phyloP scores from a whole-genome alignment of 768 basidiomycete species.

The Saitozyma sp. region DNA sequence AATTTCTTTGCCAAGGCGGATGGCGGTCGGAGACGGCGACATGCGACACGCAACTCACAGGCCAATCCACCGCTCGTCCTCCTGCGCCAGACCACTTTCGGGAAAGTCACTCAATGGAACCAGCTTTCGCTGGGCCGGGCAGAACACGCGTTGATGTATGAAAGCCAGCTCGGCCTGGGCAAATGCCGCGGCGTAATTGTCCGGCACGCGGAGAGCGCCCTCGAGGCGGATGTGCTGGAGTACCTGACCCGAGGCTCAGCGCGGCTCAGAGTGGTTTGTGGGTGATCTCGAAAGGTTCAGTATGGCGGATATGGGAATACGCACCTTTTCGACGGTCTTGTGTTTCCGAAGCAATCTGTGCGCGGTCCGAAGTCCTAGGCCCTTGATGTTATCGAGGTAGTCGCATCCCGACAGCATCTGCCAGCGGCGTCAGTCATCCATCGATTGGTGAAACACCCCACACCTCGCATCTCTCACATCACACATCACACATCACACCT shows the following conservation, averaged over 20 bases:
- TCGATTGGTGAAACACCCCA: not conserved
- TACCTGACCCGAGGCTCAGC: constrained; percentile 52
- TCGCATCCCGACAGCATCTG: constrained; percentile 54
- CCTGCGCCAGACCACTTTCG: constrained; percentile 47
- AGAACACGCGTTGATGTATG: constrained; percentile 87
- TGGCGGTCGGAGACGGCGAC: too few relatives aligned
- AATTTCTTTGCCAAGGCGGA: too few relatives aligned
- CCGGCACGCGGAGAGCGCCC: constrained; percentile 78
- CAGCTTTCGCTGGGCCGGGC: constrained; percentile 65
- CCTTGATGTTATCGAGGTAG: constrained; percentile 75
- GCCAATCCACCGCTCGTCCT: constrained; percentile 48
- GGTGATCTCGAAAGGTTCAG: not conserved
- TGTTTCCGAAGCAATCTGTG: constrained; percentile 76
- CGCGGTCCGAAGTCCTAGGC: constrained; percentile 92
- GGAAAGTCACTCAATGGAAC: constrained; percentile 69
- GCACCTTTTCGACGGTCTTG: constrained; percentile 74
- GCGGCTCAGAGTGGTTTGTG: not conserved
- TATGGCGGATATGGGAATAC: not conserved
- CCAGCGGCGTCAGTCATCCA: not conserved
- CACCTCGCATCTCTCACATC: too few relatives aligned
- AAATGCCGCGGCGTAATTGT: constrained; percentile 72
- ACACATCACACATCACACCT: too few relatives aligned
- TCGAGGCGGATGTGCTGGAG: constrained; percentile 73
- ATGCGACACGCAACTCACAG: constrained; percentile 24
- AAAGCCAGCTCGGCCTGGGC: constrained; percentile 86